Percentiles rank a stretch among this genome's conserved stretches.
phyloP scores from a whole-genome alignment of 2,329 filamentous ascomycete species.

The Penicillium aurantiogriseum region DNA sequence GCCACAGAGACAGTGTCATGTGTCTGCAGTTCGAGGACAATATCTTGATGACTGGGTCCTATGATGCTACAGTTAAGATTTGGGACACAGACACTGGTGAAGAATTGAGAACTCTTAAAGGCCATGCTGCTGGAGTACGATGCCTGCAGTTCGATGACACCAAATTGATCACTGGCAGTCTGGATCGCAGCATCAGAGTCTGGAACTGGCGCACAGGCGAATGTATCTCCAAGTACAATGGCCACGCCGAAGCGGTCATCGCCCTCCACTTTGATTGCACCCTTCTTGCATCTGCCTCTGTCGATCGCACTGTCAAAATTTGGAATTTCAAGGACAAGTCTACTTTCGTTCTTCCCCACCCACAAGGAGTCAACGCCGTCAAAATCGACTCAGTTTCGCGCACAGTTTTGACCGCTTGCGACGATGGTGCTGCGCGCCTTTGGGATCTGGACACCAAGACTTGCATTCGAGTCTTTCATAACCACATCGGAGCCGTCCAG shows the following conservation, averaged over 20 bases:
- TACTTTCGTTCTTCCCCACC: slow-evolving; percentile 75
- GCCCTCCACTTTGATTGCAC: slow-evolving; percentile 83
- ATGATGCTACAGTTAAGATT: slow-evolving; percentile 91
- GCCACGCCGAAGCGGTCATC: slow-evolving; percentile 79
- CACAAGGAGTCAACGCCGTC: slow-evolving; percentile 96
- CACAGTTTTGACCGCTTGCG: slow-evolving; percentile 87
- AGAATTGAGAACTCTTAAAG: slow-evolving; percentile 77
- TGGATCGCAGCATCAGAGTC: slow-evolving; percentile 83
- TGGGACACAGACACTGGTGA: slow-evolving; percentile 91
- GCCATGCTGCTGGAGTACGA: slow-evolving; percentile 79
- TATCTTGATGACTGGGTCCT: slow-evolving; percentile 88
- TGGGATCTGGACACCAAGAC: slow-evolving; percentile 87
- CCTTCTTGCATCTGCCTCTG: slow-evolving; percentile 81
- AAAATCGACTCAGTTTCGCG: slow-evolving; percentile 77
- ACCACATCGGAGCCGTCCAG: slow-evolving; percentile 93
- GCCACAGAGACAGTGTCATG: slow-evolving; percentile 85
- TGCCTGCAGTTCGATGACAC: slow-evolving; percentile 90
- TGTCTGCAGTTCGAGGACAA: slow-evolving; percentile 80
- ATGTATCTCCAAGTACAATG: slow-evolving; percentile 75
- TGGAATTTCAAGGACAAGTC: slow-evolving; percentile 88
- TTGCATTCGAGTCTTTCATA: slow-evolving; percentile 75
- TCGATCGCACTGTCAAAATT: slow-evolving; percentile 85
- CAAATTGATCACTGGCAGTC: slow-evolving; percentile 84
- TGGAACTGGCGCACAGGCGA: slow-evolving; percentile 97
- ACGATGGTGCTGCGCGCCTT: slow-evolving; percentile 85